phyloP scores from a whole-genome alignment of 2,329 filamentous ascomycete species.

The Clonostachys chloroleuca region DNA sequence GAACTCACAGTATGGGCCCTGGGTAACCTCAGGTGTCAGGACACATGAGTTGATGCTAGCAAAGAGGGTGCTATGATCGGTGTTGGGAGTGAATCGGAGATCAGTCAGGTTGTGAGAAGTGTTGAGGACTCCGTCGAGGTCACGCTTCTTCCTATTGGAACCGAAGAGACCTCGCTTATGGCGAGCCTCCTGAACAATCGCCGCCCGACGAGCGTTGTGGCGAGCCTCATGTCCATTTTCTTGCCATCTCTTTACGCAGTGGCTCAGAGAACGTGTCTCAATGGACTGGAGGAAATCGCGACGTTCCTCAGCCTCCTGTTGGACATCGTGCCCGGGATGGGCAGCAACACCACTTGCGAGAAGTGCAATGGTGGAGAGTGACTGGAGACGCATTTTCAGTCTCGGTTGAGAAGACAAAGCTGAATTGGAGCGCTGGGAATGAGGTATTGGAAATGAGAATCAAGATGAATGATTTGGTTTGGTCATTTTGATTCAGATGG shows the following conservation, averaged over 20 bases:
- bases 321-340: conserved; percentile 44
- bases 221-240: conserved; percentile 48
- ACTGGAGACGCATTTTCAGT: too few species aligned
- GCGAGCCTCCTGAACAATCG: conserved; percentile 32
- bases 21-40: conserved; percentile 42
- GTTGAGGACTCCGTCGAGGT: conserved; percentile 22
- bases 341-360: conserved; percentile 11
- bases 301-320: conserved; percentile 42
- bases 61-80: conserved; percentile 26
- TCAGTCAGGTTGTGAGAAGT: conserved; percentile 29
- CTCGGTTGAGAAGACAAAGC: too few species aligned
- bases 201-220: conserved; percentile 41
- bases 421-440: too few species aligned
- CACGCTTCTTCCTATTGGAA: conserved; percentile 9
- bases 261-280: conserved; percentile 33
- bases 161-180: conserved; percentile 1
- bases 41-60: conserved; percentile 35
- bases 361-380: too few species aligned
- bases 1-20: conserved; percentile 38
- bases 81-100: conserved; percentile 19
- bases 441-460: too few species aligned
- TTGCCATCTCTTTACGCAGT: conserved; percentile 36
- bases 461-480: too few species aligned
- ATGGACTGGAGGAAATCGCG: conserved; percentile 31
- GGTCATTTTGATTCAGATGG: too few species aligned